Evolutionary conservation across 345 rosid genomes (phyloP).

Genomic region (Pistacia integerrima): DNA sequence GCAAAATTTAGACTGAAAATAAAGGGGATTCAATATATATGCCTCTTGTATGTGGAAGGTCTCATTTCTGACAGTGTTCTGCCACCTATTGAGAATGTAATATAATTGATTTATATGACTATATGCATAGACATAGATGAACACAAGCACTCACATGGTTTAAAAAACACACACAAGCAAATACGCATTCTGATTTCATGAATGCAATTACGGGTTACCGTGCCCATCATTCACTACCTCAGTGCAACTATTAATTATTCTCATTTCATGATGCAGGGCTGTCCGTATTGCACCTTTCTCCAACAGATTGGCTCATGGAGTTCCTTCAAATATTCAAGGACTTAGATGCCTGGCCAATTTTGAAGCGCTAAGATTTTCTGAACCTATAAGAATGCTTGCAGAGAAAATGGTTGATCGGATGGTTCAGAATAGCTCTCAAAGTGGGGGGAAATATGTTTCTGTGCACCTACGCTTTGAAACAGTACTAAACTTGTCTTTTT

Average conservation of each 20-base stretch:
- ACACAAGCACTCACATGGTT: background rate
- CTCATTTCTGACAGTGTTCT: background rate
- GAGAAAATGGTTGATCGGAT: conserved; percentile 92
- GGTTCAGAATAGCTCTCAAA: conserved; percentile 61
- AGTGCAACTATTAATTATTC: background rate
- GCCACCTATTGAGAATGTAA: background rate
- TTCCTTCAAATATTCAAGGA: conserved; percentile 74
- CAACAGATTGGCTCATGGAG: conserved; percentile 89
- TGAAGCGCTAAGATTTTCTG: conserved; percentile 81
- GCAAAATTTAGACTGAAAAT: background rate
- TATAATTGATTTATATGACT: background rate
- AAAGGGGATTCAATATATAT: background rate
- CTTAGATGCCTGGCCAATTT: conserved; percentile 90
- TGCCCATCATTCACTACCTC: background rate
- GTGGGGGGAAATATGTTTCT: conserved; percentile 81
- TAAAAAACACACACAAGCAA: background rate
- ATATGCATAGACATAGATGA: background rate
- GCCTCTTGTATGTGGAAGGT: background rate
- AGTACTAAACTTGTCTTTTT: conserved; percentile 41
- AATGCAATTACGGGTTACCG: background rate
- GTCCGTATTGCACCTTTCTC: conserved; percentile 98
- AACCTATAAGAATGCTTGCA: conserved; percentile 80
- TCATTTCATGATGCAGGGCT: conserved; percentile 59
- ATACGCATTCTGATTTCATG: background rate
- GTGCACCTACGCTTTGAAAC: conserved; percentile 98